Conservation (phyloP, 2,329 filamentous ascomycete species). For the Anthostomella pinea region DNA sequence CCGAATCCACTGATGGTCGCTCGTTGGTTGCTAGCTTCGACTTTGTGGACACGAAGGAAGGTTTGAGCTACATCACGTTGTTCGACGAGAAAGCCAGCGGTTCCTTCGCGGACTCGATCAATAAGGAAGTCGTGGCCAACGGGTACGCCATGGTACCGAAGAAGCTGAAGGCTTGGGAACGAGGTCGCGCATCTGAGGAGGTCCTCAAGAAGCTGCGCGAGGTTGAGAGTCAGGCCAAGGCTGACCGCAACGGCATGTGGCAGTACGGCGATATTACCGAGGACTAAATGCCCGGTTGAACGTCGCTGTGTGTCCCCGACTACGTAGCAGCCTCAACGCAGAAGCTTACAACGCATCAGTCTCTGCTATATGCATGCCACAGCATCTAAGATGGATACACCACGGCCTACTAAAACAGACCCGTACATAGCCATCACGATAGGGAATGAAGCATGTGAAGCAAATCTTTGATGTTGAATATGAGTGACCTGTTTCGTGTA, state of each 20-base stretch:
- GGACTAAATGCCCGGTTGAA: too few relatives aligned
- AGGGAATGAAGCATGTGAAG: too few relatives aligned
- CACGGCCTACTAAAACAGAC: too few relatives aligned
- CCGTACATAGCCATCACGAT: too few relatives aligned
- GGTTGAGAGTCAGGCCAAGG: constrained; percentile 76
- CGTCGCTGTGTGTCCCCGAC: too few relatives aligned
- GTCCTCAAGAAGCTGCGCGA: constrained; percentile 70
- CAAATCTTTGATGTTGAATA: too few relatives aligned
- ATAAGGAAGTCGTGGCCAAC: constrained; percentile 79
- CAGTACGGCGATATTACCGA: constrained; percentile 97
- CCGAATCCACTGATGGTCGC: constrained; percentile 69
- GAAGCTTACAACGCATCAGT: too few relatives aligned
- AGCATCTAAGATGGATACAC: too few relatives aligned
- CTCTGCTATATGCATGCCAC: too few relatives aligned
- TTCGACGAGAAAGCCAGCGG: constrained; percentile 70
- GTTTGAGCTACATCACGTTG: constrained; percentile 79
- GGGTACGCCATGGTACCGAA: constrained; percentile 88
- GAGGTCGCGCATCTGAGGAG: constrained; percentile 63
- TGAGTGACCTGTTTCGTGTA: too few relatives aligned
- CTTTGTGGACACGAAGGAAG: constrained; percentile 73
- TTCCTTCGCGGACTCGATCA: constrained; percentile 72
- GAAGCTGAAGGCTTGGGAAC: constrained; percentile 91
- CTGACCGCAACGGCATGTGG: constrained; percentile 83
- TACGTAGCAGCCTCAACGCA: neutral
- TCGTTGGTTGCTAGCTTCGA: constrained; percentile 90